A percentile compares a stretch with the other conserved stretches of the same genome.
phyloP scores from a whole-genome alignment of 106 monocot genomes.

The Alisma plantagoaquatica region DNA sequence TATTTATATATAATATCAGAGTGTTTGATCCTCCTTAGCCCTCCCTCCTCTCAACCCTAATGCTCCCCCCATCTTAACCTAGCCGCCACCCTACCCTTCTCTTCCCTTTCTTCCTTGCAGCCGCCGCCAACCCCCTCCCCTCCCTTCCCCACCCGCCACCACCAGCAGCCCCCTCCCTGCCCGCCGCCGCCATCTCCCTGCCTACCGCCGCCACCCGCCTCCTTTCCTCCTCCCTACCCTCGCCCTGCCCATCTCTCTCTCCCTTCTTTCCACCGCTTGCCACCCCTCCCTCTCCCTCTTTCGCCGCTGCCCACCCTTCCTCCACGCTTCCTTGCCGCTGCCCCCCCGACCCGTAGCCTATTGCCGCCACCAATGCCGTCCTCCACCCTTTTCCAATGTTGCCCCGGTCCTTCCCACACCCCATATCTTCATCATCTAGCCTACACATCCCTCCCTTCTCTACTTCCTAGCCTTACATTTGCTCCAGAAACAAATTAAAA shows the following conservation, averaged over 20 bases:
- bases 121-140: no score
- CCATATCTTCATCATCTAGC: not conserved
- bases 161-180: no score
- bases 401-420: not conserved
- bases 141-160: no score
- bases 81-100: not conserved
- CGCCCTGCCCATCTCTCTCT: not conserved
- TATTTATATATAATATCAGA: no score
- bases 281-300: not conserved
- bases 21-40: no score
- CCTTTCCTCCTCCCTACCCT: not conserved
- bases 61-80: no score
- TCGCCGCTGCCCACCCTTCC: no score
- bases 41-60: no score
- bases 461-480: no score
- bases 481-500: no score
- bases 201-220: not conserved
- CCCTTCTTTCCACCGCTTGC: not conserved
- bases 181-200: not conserved
- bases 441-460: not conserved
- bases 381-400: not conserved
- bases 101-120: not conserved
- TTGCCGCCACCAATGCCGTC: not conserved
- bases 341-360: no score
- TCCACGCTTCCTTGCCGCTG: no score